A percentile compares a stretch with the other conserved stretches of the same genome.
phyloP scores from a whole-genome alignment of 805 yeast genomes.

The Ogataea nakhonphanomensis region DNA sequence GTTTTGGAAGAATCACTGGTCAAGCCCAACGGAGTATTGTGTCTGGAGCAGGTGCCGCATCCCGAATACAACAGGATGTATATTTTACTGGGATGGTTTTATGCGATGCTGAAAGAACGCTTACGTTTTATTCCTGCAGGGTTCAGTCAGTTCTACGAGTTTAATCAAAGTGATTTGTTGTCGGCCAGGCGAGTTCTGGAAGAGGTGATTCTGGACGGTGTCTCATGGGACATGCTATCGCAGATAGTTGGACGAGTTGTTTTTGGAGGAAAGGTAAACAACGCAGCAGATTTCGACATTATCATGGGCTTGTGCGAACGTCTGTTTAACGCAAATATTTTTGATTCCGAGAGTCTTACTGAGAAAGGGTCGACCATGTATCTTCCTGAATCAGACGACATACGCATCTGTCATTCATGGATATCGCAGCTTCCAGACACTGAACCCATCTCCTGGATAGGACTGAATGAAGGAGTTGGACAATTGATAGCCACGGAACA shows the following conservation, averaged over 20 bases:
- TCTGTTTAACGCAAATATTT: constrained; percentile 40
- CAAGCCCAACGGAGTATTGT: constrained; percentile 26
- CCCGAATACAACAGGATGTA: constrained; percentile 45
- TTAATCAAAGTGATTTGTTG: constrained; percentile 68
- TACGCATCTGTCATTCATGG: constrained; percentile 44
- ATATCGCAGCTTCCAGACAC: constrained; percentile 49
- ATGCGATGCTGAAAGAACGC: constrained; percentile 58
- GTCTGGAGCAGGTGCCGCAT: constrained; percentile 27
- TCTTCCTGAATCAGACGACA: constrained; percentile 46
- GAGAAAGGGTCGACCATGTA: constrained; percentile 27
- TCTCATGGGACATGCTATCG: constrained; percentile 55
- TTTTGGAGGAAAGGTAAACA: constrained; percentile 65
- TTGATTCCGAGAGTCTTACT: constrained; percentile 37
- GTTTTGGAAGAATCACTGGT: constrained; percentile 32
- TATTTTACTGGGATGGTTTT: constrained; percentile 67
- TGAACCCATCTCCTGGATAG: constrained; percentile 35
- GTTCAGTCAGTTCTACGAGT: constrained; percentile 58
- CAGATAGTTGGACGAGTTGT: constrained; percentile 50
- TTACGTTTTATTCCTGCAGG: constrained; percentile 61
- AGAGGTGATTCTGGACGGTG: constrained; percentile 33
- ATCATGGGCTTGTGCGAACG: constrained; percentile 34
- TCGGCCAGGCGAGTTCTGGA: constrained; percentile 45
- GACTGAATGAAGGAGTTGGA: constrained; percentile 19
- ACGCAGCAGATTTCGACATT: constrained; percentile 36
- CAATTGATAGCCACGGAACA: constrained; percentile 7